Evolutionary conservation across 78 protist genomes (phyloP), one percentile per base, ranked within the genome.

Genomic region (Emiliania huxleyi): DNA sequence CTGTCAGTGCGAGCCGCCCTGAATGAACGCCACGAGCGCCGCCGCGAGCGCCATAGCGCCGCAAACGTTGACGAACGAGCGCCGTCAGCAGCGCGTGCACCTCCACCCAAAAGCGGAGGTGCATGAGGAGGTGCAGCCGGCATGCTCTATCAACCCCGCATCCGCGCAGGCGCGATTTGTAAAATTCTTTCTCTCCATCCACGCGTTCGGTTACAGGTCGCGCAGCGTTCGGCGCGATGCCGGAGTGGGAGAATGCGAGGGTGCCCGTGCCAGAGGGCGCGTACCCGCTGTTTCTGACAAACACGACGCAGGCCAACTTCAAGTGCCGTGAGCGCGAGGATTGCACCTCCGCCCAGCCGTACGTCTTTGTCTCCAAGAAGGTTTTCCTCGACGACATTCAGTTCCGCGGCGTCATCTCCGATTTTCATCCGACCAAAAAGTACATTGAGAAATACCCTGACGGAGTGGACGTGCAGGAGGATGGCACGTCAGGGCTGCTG

Each of bases 371-470:
- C 37, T 0, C 4, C 12, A 40, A 69, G 44, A 1, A 55, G 79
- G 37, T 37, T 6, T 35, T 92, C 38, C 87, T 92, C 44, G 55
- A 52, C 21, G 91, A 84, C 25, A 85, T 92, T 56, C 83, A 92
- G 56, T 83, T 85, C 85, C 69, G 77, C 0, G 94, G 94, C 45
- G 69, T 19, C 69, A 85, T 85, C 45, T 77, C 90, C 40, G 94
- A 92, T 42, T 92, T 87, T 81, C 75, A 85, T 35, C 46, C 73
- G 37, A 6, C 21, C 43, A 81, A 83, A 45, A 25, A 45, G n/a
- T 0, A 19, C 38, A 38, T 91, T 56, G 37, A 81, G 6, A 18
- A n/a, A 25, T 91, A 81, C 46, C 18, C 48, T 52, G 69, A 23
- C 56, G 71, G 40, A 12, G 90, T 62, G 33, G 73, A 71, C 62